Conservation (phyloP, 495 filamentous ascomycete genomes). For the Corynascus novoguineensis region DNA sequence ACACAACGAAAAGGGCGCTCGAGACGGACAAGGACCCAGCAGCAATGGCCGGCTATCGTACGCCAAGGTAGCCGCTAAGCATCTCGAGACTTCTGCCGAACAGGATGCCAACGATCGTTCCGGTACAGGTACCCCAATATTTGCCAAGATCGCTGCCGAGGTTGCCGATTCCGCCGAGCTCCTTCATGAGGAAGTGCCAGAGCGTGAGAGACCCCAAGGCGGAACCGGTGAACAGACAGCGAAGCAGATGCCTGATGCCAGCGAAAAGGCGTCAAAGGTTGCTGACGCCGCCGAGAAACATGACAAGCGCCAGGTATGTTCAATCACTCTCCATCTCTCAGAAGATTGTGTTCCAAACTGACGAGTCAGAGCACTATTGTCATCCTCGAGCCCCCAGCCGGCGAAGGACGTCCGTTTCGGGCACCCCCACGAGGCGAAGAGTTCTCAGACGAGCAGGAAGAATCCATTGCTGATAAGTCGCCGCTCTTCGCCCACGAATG, state of each 20-base stretch:
- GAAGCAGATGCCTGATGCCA: constrained; percentile 36
- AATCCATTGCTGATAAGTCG: constrained; percentile 25
- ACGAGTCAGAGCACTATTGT: constrained; percentile 9
- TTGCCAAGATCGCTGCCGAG: constrained; percentile 32
- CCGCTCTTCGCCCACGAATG: constrained; percentile 47
- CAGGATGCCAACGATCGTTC: constrained; percentile 5
- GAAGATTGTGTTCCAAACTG: constrained; percentile 13
- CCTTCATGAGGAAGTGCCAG: constrained; percentile 30
- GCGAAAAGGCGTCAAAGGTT: constrained; percentile 44
- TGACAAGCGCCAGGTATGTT: constrained; percentile 28
- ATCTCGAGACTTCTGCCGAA: constrained; percentile 5
- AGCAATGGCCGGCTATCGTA: background rate
- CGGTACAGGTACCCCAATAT: constrained; percentile 20
- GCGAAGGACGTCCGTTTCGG: constrained; percentile 4
- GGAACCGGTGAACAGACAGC: constrained; percentile 26
- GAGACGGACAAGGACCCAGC: background rate
- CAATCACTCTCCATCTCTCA: constrained; percentile 2
- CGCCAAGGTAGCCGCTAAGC: constrained; percentile 5
- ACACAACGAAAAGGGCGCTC: background rate
- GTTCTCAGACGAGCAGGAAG: constrained; percentile 15
- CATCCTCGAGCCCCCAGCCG: constrained; percentile 13
- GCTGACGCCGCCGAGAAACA: constrained; percentile 39
- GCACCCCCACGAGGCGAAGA: background rate
- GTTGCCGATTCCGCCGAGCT: constrained; percentile 40
- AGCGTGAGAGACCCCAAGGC: constrained; percentile 28